These are phyloP conservation scores for Gnetum montanum DNA, from an alignment of 75 land plant genomes.

Conservation along the genomic window DNA sequence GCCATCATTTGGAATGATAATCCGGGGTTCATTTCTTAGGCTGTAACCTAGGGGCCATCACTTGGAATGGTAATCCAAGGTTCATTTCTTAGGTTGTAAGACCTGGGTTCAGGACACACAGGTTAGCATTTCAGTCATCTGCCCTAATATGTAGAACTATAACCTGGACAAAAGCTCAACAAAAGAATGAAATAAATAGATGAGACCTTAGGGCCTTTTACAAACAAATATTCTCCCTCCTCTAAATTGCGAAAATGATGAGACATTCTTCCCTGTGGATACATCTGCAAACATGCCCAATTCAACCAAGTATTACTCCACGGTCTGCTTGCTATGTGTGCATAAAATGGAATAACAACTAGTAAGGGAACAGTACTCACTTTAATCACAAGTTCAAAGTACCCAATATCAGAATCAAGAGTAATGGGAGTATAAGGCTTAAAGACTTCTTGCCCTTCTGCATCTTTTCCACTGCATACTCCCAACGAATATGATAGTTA, in stretches of 20 bases:
- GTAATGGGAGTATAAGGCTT: conserved; percentile 94
- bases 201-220: conserved; percentile 79
- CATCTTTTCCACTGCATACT: conserved; percentile 66
- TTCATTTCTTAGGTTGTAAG: too few relatives aligned
- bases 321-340: not conserved
- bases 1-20: not conserved
- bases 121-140: too few relatives aligned
- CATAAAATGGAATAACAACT: too few relatives aligned
- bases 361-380: conserved; percentile 20
- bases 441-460: conserved; percentile 62
- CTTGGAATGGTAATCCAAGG: too few relatives aligned
- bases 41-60: not conserved
- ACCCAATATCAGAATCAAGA: conserved; percentile 72
- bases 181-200: not conserved
- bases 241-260: conserved; percentile 56
- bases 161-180: not conserved
- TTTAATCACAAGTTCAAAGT: conserved; percentile 91
- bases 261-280: conserved; percentile 77
- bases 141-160: too few relatives aligned
- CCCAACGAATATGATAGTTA: not conserved
- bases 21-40: not conserved
- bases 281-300: conserved; percentile 67
- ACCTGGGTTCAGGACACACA: too few relatives aligned
- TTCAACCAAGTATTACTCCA: conserved; percentile 3
- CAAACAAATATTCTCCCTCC: conserved; percentile 65